These are phyloP conservation scores for Arthrinium puccinioides DNA, from an alignment of 2,329 filamentous ascomycete genomes.

Conservation along the genomic window DNA sequence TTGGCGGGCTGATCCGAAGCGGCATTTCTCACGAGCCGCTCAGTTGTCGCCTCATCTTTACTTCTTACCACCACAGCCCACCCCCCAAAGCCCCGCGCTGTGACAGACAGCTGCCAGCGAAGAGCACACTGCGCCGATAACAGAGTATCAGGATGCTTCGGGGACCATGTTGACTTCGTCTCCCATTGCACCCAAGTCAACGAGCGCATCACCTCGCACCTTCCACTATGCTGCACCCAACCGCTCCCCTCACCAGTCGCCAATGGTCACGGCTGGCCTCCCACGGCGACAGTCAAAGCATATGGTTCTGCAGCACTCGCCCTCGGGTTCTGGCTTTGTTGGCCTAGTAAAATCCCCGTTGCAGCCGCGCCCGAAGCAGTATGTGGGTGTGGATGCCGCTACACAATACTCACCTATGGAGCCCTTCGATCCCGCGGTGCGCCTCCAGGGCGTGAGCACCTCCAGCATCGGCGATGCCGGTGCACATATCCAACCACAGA, in stretches of 20 bases:
- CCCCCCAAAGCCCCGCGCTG: too few species aligned
- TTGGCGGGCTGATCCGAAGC: too few species aligned
- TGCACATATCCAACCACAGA: conserved; percentile 1
- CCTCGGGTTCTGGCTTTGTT: conserved; percentile 10
- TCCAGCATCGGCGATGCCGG: conserved; percentile 2
- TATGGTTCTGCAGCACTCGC: conserved; percentile 20
- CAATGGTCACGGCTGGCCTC: conserved; percentile 31
- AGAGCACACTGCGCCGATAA: background rate
- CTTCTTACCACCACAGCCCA: too few species aligned
- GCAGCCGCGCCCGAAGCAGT: conserved; percentile 26
- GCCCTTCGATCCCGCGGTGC: conserved; percentile 31
- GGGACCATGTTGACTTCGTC: conserved; percentile 55
- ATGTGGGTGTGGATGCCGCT: conserved; percentile 39
- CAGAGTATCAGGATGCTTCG: conserved; percentile 36
- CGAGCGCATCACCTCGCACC: conserved; percentile 44
- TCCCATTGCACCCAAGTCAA: conserved; percentile 40
- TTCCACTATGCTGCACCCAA: conserved; percentile 44
- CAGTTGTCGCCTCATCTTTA: too few species aligned
- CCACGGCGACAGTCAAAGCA: conserved; percentile 31
- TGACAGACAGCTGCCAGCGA: too few species aligned
- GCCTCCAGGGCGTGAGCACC: conserved; percentile 16
- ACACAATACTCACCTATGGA: conserved; percentile 44
- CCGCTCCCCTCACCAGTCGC: conserved; percentile 33
- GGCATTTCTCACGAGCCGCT: too few species aligned
- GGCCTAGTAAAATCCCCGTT: conserved; percentile 17